Percentiles rank a stretch among this genome's conserved stretches.
Evolutionary conservation across 257 asterid species (phyloP).

Genomic region (Fraxinus cuspidata): DNA sequence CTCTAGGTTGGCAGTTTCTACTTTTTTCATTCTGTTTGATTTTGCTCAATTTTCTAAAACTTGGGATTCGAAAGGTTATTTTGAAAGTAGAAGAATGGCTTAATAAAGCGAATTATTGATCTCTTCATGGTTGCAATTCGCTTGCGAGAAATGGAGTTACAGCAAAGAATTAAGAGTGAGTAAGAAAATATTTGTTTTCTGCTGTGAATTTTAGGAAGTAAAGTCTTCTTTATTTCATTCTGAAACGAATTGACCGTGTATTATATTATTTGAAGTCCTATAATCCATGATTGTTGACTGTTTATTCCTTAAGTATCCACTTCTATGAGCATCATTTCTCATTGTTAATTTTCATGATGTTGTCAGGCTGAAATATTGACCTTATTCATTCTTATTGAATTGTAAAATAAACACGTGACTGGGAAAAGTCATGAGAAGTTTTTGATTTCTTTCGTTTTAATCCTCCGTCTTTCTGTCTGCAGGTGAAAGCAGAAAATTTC

Average conservation of each 20-base stretch:
- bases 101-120: no score
- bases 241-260: background rate
- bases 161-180: no score
- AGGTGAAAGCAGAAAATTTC: conserved; percentile 75
- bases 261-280: background rate
- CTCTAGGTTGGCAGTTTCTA: background rate
- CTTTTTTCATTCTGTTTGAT: no score
- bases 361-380: background rate
- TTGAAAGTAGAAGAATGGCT: no score
- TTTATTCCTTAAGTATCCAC: background rate
- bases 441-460: conserved; percentile 22
- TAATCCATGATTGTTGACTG: background rate
- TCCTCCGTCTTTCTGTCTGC: conserved; percentile 12
- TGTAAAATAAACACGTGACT: background rate
- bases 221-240: background rate
- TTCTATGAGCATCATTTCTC: background rate
- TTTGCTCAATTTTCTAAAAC: no score
- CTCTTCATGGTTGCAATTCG: background rate
- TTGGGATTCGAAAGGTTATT: no score
- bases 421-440: background rate
- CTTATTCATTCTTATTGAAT: background rate
- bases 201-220: no score
- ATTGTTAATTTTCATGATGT: background rate
- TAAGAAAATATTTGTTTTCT: no score
- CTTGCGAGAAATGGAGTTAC: background rate